Conservation (phyloP, 768 basidiomycete genomes). For the Panaeolus cyanescens region DNA sequence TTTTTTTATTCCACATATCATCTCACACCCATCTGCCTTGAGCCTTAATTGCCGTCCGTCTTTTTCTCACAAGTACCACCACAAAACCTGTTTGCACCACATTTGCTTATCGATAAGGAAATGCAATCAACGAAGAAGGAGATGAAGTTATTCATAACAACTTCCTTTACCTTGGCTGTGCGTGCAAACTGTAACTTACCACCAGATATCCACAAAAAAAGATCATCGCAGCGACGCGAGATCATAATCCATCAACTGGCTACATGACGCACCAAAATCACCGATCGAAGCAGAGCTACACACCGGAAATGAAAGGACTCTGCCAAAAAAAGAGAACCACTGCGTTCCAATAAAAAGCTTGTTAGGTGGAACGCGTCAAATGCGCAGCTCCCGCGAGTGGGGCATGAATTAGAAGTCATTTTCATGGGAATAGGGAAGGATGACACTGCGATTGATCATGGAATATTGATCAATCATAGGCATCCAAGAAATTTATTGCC, state of each 20-base stretch:
- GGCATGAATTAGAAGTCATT: not conserved
- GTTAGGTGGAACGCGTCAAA: not conserved
- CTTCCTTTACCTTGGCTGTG: not conserved
- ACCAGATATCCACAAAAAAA: not conserved
- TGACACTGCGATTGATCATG: not conserved
- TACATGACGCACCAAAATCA: not conserved
- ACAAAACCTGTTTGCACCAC: not conserved
- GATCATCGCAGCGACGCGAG: not conserved
- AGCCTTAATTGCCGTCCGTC: not conserved
- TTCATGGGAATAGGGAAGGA: not conserved
- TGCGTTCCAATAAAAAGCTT: not conserved
- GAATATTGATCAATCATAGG: not conserved
- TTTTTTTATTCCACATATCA: not conserved
- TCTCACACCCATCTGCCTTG: not conserved
- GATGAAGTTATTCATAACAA: not conserved
- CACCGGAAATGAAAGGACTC: not conserved
- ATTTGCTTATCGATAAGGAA: not conserved
- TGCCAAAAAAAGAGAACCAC: not conserved
- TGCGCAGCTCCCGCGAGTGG: not conserved
- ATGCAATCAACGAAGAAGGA: not conserved
- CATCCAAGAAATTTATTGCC: not conserved
- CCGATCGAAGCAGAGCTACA: not conserved
- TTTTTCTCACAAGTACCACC: not conserved
- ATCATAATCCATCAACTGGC: not conserved
- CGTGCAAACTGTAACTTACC: too few species aligned